phyloP scores from a whole-genome alignment of 805 yeast genomes.

The Schwanniomyces pseudopolymorphus region DNA sequence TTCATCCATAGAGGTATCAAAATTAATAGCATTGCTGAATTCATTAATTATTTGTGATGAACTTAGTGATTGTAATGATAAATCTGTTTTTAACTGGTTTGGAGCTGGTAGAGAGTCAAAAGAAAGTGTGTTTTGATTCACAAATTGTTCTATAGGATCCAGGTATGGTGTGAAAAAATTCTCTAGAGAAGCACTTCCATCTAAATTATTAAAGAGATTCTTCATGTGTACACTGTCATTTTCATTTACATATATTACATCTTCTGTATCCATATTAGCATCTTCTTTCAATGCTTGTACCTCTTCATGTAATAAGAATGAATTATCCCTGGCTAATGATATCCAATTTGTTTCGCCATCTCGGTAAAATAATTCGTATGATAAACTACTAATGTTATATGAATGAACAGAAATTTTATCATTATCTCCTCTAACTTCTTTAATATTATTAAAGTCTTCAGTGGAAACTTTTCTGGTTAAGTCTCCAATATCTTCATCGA shows the following conservation, averaged over 20 bases:
- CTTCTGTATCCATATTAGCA: slow-evolving; percentile 12
- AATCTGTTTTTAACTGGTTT: slow-evolving; percentile 9
- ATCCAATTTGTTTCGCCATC: slow-evolving; percentile 28
- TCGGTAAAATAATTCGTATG: slow-evolving; percentile 4
- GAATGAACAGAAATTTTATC: background rate
- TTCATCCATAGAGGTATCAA: slow-evolving; percentile 7
- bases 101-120: background rate
- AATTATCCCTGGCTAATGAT: slow-evolving; percentile 21
- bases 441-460: background rate
- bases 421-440: background rate
- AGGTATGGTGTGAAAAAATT: background rate
- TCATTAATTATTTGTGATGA: slow-evolving; percentile 26
- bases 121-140: background rate
- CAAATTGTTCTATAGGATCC: background rate
- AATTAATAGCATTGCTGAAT: slow-evolving; percentile 28
- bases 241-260: background rate
- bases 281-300: slow-evolving; percentile 20
- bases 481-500: background rate
- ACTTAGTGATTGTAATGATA: slow-evolving; percentile 23
- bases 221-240: slow-evolving; percentile 1
- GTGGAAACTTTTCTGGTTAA: background rate
- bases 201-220: background rate
- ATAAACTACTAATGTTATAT: background rate
- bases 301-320: slow-evolving; percentile 19
- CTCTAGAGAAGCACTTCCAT: background rate